These are phyloP conservation scores for Fusarium irregulare DNA, from an alignment of 2,329 filamentous ascomycete species.

Conservation along the genomic window DNA sequence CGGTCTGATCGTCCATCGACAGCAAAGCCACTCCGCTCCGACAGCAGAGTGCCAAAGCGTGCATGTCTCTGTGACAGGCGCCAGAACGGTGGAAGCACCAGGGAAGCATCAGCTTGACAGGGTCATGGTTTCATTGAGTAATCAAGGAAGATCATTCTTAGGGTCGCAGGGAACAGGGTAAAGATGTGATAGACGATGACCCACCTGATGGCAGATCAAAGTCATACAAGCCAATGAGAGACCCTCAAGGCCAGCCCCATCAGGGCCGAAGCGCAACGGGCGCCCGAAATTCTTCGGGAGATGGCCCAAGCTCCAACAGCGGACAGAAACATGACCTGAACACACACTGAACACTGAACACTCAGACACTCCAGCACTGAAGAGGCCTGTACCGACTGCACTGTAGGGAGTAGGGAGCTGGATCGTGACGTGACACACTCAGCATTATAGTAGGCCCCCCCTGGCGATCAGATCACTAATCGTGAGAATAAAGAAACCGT, in stretches of 20 bases:
- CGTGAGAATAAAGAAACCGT: conserved; percentile 32
- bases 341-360: conserved; percentile 10
- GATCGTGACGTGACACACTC: conserved; percentile 32
- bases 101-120: conserved; percentile 38
- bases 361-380: neutral
- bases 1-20: conserved; percentile 21
- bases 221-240: conserved; percentile 18
- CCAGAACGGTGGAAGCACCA: conserved; percentile 39
- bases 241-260: conserved; percentile 1
- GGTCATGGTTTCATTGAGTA: conserved; percentile 6
- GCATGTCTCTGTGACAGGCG: conserved; percentile 29
- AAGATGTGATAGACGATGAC: conserved; percentile 2
- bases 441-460: conserved; percentile 9
- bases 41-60: conserved; percentile 5
- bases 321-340: neutral
- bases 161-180: conserved; percentile 18
- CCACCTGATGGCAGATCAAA: conserved; percentile 11
- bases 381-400: neutral
- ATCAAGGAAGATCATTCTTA: conserved; percentile 31
- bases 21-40: conserved; percentile 13
- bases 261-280: conserved; percentile 39
- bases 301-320: conserved; percentile 18
- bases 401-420: neutral
- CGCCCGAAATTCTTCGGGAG: conserved; percentile 45
- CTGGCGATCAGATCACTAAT: conserved; percentile 47